Percentiles rank a stretch among this genome's conserved stretches.
Conservation (phyloP, 129 eudicot genomes). For the Centella asiatica region DNA sequence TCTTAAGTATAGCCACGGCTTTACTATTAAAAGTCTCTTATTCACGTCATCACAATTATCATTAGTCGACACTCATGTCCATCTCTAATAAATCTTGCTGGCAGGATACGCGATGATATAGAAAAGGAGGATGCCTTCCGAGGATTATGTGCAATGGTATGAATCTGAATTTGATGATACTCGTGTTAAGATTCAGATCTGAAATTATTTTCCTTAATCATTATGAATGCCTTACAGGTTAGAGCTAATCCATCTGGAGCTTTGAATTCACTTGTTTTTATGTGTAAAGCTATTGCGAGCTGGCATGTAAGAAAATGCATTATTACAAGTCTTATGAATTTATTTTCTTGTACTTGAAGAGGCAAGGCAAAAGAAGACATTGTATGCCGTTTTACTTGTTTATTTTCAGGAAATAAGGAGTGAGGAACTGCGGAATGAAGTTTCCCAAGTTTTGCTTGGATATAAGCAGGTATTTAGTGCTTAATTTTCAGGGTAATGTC, state of each 20-base stretch:
- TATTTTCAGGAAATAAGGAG: constrained; percentile 74
- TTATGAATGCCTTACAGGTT: constrained; percentile 49
- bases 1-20: background rate
- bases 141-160: constrained; percentile 94
- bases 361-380: background rate
- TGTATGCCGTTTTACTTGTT: constrained; percentile 5
- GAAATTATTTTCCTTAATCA: constrained; percentile 6
- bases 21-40: background rate
- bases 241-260: constrained; percentile 88
- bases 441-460: constrained; percentile 78
- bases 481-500: background rate
- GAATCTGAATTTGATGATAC: background rate
- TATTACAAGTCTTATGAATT: no score
- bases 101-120: constrained; percentile 93
- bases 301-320: constrained; percentile 37
- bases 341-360: background rate
- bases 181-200: background rate
- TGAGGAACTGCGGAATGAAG: constrained; percentile 78
- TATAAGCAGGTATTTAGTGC: constrained; percentile 72
- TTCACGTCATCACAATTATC: background rate
- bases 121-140: constrained; percentile 98
- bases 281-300: constrained; percentile 95
- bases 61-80: background rate
- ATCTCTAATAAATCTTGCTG: constrained; percentile 8
- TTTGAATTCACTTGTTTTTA: constrained; percentile 65